Evolutionary conservation across 345 rosid species (phyloP).

Genomic region (Populus euphratica): DNA sequence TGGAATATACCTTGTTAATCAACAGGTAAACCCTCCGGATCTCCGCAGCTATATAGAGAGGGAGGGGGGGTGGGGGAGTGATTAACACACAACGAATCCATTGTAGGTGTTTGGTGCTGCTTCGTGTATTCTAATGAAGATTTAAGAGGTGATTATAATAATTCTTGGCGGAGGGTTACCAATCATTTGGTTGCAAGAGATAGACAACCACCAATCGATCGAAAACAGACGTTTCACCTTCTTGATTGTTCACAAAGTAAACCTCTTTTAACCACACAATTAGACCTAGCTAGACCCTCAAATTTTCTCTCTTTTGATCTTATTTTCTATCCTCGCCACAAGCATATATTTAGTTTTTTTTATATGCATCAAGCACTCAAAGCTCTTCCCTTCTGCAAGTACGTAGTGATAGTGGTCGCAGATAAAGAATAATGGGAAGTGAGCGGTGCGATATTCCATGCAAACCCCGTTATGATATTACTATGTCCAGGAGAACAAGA

Average conservation of each 20-base stretch:
- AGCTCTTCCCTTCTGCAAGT: neutral
- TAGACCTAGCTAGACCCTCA: neutral
- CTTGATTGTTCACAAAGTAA: slow-evolving; percentile 27
- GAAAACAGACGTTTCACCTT: slow-evolving; percentile 34
- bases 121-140: neutral
- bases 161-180: slow-evolving; percentile 1
- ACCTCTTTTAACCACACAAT: neutral
- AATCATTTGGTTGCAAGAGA: neutral
- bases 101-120: neutral
- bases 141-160: neutral
- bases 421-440: slow-evolving; percentile 39
- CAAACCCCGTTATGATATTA: slow-evolving; percentile 49
- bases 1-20: too few relatives aligned
- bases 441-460: slow-evolving; percentile 19
- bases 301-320: neutral
- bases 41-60: too few relatives aligned
- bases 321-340: neutral
- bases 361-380: neutral
- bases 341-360: neutral
- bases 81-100: too few relatives aligned
- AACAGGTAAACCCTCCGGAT: too few relatives aligned
- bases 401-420: neutral
- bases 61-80: too few relatives aligned
- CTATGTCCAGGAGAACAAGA: slow-evolving; percentile 72
- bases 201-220: neutral